Percentiles rank a stretch among this genome's conserved stretches.
phyloP scores from a whole-genome alignment of 2,329 filamentous ascomycete species.

The Neophaeococcomyces mojaviensis region DNA sequence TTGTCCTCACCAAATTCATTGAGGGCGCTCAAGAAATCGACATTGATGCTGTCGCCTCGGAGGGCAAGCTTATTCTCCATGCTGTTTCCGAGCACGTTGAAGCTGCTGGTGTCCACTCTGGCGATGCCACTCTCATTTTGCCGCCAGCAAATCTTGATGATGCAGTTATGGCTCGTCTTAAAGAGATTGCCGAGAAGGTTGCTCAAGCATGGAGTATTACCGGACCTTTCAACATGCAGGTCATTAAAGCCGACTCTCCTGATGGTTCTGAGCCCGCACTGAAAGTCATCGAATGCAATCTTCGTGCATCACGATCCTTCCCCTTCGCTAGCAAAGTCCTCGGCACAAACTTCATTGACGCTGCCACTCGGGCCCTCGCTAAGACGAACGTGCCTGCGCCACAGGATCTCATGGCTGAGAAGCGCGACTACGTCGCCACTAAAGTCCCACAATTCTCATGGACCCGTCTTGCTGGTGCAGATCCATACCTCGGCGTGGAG shows the following conservation, averaged over 20 bases:
- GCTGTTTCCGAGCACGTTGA: constrained; percentile 94
- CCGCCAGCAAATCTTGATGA: constrained; percentile 76
- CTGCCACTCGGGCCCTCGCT: constrained; percentile 85
- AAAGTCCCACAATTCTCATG: constrained; percentile 99
- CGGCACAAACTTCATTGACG: constrained; percentile 92
- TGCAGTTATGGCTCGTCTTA: constrained; percentile 72
- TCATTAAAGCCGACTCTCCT: constrained; percentile 71
- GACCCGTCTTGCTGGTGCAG: constrained; percentile 93
- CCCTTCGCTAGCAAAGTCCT: constrained; percentile 97
- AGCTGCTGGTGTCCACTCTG: constrained; percentile 95
- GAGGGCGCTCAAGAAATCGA: constrained; percentile 95
- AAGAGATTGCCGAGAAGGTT: constrained; percentile 93
- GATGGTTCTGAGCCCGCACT: constrained; percentile 67
- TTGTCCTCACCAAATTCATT: constrained; percentile 98
- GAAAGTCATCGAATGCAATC: constrained; percentile 97
- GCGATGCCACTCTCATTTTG: constrained; percentile 88
- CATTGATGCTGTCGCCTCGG: constrained; percentile 81
- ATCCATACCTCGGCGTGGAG: constrained; percentile 95
- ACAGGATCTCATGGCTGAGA: constrained; percentile 76
- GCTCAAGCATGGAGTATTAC: constrained; percentile 96
- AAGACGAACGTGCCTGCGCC: constrained; percentile 77
- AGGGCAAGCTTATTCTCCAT: constrained; percentile 81
- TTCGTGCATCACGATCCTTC: constrained; percentile 94
- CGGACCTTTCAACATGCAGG: constrained; percentile 99
- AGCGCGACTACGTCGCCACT: constrained; percentile 88